Conservation (phyloP, 1,284 basidiomycete species). For the Rhizoctonia solani region DNA sequence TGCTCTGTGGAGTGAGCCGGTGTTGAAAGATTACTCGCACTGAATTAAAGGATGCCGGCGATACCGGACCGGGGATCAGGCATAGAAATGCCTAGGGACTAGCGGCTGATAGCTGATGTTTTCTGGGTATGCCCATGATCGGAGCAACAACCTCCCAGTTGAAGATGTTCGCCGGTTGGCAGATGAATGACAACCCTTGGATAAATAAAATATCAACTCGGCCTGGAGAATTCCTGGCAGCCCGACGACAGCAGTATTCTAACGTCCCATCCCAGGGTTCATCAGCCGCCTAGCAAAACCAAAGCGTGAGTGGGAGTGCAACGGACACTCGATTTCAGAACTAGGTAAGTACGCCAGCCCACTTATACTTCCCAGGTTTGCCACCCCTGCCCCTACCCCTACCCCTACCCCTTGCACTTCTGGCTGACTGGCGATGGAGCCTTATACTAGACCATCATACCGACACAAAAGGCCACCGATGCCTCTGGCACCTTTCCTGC, state of each 20-base stretch:
- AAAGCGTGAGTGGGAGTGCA: not conserved
- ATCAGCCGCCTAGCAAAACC: not conserved
- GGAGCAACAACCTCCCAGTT: not conserved
- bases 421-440: too few species aligned
- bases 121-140: not conserved
- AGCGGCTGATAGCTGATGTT: too few species aligned
- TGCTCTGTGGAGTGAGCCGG: too few species aligned
- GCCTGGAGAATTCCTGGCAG: not conserved
- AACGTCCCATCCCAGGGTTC: not conserved
- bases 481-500: conserved; percentile 16
- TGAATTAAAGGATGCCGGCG: too few species aligned
- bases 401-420: too few species aligned
- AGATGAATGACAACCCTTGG: not conserved
- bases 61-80: too few species aligned
- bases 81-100: too few species aligned
- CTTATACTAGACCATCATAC: too few species aligned
- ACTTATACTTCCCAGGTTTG: too few species aligned
- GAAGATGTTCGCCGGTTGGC: not conserved
- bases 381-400: too few species aligned
- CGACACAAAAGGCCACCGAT: conserved; percentile 7
- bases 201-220: not conserved
- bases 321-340: not conserved
- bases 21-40: too few species aligned
- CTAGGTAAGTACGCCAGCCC: not conserved
- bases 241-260: not conserved